A percentile compares a stretch with the other conserved stretches of the same genome.
These are phyloP conservation scores for Suillus spraguei DNA, from an alignment of 768 basidiomycete species.

Conservation along the genomic window DNA sequence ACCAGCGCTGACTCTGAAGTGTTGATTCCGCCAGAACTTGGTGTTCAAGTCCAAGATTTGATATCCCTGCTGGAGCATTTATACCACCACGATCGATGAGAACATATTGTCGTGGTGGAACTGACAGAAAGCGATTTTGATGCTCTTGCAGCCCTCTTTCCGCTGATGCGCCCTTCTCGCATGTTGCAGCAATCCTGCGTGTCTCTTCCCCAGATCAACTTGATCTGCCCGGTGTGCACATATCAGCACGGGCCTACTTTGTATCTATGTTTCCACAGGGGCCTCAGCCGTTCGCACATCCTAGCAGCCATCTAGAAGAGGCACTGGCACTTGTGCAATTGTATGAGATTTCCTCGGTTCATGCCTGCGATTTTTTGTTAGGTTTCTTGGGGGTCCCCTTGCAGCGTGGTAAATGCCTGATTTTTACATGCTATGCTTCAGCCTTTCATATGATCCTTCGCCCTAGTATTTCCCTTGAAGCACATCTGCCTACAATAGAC, in stretches of 20 bases:
- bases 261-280: conserved; percentile 51
- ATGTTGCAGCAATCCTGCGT: conserved; percentile 57
- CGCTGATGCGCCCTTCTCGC: conserved; percentile 44
- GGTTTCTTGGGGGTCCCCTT: background rate
- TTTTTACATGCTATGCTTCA: background rate
- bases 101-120: conserved; percentile 18
- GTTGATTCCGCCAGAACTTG: conserved; percentile 39
- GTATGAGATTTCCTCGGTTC: conserved; percentile 50
- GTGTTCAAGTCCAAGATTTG: conserved; percentile 49
- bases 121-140: conserved; percentile 1
- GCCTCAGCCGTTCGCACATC: conserved; percentile 44
- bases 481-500: no score
- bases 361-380: background rate
- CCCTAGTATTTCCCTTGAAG: no score
- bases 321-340: conserved; percentile 54
- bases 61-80: conserved; percentile 61
- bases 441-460: background rate
- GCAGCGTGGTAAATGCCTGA: background rate
- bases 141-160: conserved; percentile 46
- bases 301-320: conserved; percentile 46
- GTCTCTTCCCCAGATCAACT: conserved; percentile 57
- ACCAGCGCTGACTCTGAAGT: conserved; percentile 13
- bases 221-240: conserved; percentile 57
- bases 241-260: conserved; percentile 44
- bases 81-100: conserved; percentile 72